Base-by-base conservation (phyloP, 305 asterid species). In the Fraxinus albicans region DNA sequence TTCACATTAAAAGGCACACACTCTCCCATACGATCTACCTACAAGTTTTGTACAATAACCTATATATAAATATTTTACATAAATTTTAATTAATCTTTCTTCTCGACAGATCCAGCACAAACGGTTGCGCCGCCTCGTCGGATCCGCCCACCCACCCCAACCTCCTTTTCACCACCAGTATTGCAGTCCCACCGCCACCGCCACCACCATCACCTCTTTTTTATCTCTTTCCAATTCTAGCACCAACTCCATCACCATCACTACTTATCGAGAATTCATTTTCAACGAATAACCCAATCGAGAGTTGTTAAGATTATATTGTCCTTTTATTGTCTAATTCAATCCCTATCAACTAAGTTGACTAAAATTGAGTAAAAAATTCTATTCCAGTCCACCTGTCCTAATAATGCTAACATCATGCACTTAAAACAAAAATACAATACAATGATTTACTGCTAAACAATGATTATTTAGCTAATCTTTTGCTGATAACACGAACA, bases 251-350 rank as follows among this genome's bases (percentile, higher is more conserved):
- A 12, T 4, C 55, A 0, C 44, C 0, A 8, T 8, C n/a, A 12
- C 5, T 15, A 84, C 89, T 2, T 81, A 76, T 40, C 84, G 85
- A 29, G 84, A 3, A 65, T 65, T 27, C 5, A 21, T 65, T 65
- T 23, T 65, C 2, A 9, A 25, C 6, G 34, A 21, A 21, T 23
- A 0, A 15, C 15, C 6, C 7, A 65, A 8, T 23, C n/a, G 73
- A 25, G 8, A 25, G 19, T 29, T 29, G 75, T 1, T 29, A 3
- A 0, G 38, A 69, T 4, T 69, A 12, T 13, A 29, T 1, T 10
- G 75, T 29, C 38, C 21, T 69, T 69, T 69, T 29, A 1, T 12
- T 29, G 74, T 69, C 17, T 63, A 23, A 63, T 63, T 63, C 76
- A 70, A 70, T 70, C 42, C 76, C 40, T 0, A 31, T 70, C 76